phyloP scores from a whole-genome alignment of 2,329 filamentous ascomycete genomes.

The Bipolaris zeicola region DNA sequence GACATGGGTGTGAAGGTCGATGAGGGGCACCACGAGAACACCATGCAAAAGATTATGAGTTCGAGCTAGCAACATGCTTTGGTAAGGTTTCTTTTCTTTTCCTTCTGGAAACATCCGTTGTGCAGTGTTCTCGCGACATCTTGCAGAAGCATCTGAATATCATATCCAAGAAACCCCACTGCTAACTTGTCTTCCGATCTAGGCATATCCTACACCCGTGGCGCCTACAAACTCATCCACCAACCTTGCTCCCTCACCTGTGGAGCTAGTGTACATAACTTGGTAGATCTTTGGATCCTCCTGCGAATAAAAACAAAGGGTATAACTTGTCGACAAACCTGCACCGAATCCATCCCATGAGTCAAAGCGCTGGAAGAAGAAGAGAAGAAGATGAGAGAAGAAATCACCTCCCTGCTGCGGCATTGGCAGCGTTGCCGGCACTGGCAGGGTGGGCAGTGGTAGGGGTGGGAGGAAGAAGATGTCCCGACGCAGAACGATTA shows the following conservation, averaged over 20 bases:
- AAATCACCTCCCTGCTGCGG: constrained; percentile 17
- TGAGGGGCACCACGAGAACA: neutral
- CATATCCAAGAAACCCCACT: constrained; percentile 18
- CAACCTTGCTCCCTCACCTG: constrained; percentile 1
- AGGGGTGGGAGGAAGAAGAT: constrained; percentile 43
- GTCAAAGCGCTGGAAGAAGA: constrained; percentile 15
- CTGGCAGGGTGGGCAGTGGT: constrained; percentile 21
- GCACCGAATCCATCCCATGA: constrained; percentile 25
- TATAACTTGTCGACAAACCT: constrained; percentile 37
- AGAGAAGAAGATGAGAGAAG: constrained; percentile 17
- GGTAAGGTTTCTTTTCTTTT: constrained; percentile 29
- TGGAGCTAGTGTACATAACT: constrained; percentile 32
- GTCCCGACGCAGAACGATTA: constrained; percentile 44
- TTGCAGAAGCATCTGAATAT: constrained; percentile 15
- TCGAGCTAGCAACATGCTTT: neutral
- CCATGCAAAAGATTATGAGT: neutral
- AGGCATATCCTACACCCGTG: constrained; percentile 13
- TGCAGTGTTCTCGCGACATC: constrained; percentile 1
- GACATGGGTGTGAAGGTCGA: neutral
- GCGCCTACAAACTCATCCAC: neutral
- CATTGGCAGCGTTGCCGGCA: neutral
- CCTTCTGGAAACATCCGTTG: constrained; percentile 15
- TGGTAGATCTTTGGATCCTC: constrained; percentile 26
- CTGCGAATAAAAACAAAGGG: constrained; percentile 38
- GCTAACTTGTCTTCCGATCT: constrained; percentile 22